phyloP scores from a whole-genome alignment of 2,329 filamentous ascomycete genomes.

The Calonectria ilicicola region DNA sequence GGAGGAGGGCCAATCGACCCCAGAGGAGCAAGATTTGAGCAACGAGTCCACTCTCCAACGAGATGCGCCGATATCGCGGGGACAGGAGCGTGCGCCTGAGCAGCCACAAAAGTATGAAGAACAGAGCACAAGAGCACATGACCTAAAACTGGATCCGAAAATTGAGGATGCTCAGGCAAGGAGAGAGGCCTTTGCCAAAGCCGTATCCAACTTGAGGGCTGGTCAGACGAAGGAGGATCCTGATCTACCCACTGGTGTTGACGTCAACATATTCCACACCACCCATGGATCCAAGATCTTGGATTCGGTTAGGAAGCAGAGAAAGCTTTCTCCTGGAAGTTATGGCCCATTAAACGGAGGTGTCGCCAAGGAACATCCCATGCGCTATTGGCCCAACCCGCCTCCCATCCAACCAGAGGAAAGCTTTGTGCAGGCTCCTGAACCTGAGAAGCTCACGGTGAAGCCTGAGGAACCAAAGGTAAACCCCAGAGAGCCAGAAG shows the following conservation, averaged over 20 bases:
- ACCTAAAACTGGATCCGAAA: slow-evolving; percentile 17
- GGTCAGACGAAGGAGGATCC: slow-evolving; percentile 39
- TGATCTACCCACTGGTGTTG: slow-evolving; percentile 54
- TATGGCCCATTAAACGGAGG: slow-evolving; percentile 27
- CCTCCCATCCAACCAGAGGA: slow-evolving; percentile 35
- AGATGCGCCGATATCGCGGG: slow-evolving; percentile 22
- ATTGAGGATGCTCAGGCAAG: neutral
- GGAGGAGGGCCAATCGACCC: slow-evolving; percentile 3
- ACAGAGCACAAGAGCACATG: slow-evolving; percentile 11
- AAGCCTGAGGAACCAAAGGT: neutral
- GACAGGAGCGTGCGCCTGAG: slow-evolving; percentile 21
- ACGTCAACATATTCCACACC: slow-evolving; percentile 64
- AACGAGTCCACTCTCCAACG: slow-evolving; percentile 27
- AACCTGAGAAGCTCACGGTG: slow-evolving; percentile 15
- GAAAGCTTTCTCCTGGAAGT: slow-evolving; percentile 18
- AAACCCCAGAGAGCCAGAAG: neutral
- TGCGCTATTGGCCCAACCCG: slow-evolving; percentile 49
- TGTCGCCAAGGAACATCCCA: slow-evolving; percentile 51
- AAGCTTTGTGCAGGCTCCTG: slow-evolving; percentile 9
- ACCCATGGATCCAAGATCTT: slow-evolving; percentile 58
- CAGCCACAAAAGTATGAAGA: neutral
- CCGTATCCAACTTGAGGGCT: slow-evolving; percentile 23
- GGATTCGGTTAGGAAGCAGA: slow-evolving; percentile 48
- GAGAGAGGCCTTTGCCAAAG: slow-evolving; percentile 22
- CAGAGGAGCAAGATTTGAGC: neutral